Evolutionary conservation across 139 green algal species (phyloP), one percentile per base, ranked within the genome.

Genomic region (Penium margaritaceum): DNA sequence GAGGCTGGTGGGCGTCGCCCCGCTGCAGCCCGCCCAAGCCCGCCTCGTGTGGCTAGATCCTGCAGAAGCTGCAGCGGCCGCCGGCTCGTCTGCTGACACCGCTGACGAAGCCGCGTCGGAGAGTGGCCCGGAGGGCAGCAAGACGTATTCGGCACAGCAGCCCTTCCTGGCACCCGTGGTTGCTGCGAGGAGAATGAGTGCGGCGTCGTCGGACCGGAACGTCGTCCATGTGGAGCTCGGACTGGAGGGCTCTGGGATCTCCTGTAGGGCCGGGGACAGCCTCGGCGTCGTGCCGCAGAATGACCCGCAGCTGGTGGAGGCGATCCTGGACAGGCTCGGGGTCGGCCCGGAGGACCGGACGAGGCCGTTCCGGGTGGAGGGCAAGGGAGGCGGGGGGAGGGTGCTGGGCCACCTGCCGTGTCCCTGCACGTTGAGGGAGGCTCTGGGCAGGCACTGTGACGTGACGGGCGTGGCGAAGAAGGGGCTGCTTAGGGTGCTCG

Each of bases 201-300:
- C 63, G 15, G 19, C 36, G 1, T 62, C 19, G 38, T 81, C 68
- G 15, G 74, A 87, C 27, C 71, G 78, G 5, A 36, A 35, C 29
- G 91, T 98, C 53, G 72, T 97, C 41, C 90, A 96, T 72, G 17
- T 96, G 54, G 87, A 92, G 78, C 44, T 98, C 0, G n/a, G n/a
- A n/a, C n/a, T n/a, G n/a, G n/a, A n/a, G n/a, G n/a, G n/a, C n/a
- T n/a, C n/a, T n/a, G n/a, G n/a, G n/a, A n/a, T n/a, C n/a, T n/a
- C n/a, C n/a, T n/a, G n/a, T n/a, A n/a, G n/a, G n/a, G 85, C 91
- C 0, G 93, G 93, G 9, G 93, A 97, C 80, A 85, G 88, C 6
- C 67, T 98, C 0, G 93, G 89, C 14, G 53, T 98, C 5, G 63
- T 91, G 24, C 87, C 90, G 1, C n/a, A 82, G 14, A 96, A 96